phyloP scores from a whole-genome alignment of 257 asterid genomes.

The Euphrasia confusa region DNA sequence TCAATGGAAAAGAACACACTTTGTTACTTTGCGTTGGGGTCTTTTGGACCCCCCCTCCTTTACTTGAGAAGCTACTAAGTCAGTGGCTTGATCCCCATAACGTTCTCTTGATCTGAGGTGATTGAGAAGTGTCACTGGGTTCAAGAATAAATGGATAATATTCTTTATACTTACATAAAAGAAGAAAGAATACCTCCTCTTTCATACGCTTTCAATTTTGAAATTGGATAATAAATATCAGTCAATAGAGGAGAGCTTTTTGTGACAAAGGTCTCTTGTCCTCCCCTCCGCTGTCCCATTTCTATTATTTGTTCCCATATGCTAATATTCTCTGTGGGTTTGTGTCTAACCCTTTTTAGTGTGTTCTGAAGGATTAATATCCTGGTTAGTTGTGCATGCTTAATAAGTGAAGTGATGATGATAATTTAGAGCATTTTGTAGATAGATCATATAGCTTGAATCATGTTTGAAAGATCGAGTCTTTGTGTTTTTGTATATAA shows the following conservation, averaged over 20 bases:
- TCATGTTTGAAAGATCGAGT: not conserved
- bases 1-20: conserved; percentile 5
- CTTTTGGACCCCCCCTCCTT: not conserved
- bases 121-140: no score
- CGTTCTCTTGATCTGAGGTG: no score
- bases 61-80: no score
- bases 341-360: not conserved
- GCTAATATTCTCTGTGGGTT: not conserved
- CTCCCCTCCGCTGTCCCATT: not conserved
- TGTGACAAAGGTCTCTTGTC: no score
- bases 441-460: not conserved
- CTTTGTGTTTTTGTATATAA: not conserved
- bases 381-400: not conserved
- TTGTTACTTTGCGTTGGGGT: not conserved
- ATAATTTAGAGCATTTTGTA: not conserved
- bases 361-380: not conserved
- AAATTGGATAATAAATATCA: no score
- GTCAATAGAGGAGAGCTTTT: no score
- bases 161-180: not conserved
- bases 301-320: not conserved
- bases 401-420: not conserved
- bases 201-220: no score
- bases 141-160: not conserved
- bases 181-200: no score
- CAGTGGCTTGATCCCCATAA: no score